Percentiles rank a stretch among this genome's conserved stretches.
These are phyloP conservation scores for Schizosaccharomyces osmophilus DNA, from an alignment of 805 yeast genomes.

Conservation along the genomic window DNA sequence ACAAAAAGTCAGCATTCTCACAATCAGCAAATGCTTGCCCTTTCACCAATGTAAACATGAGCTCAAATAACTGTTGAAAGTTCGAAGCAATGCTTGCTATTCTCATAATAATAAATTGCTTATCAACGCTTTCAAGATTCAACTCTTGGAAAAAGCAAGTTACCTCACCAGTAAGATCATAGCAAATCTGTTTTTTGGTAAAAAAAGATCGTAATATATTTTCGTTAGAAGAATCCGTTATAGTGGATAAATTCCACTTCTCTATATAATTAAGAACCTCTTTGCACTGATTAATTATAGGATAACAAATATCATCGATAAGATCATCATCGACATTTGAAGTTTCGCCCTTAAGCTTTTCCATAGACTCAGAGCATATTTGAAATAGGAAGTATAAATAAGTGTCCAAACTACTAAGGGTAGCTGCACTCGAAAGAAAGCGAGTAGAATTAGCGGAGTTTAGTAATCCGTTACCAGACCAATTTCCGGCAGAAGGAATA, in stretches of 20 bases:
- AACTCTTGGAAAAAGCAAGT: neutral
- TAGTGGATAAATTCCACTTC: no score
- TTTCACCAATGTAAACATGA: neutral
- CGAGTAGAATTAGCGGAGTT: neutral
- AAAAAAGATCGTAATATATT: neutral
- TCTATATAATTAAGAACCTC: constrained; percentile 18
- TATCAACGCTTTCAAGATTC: neutral
- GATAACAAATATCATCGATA: constrained; percentile 21
- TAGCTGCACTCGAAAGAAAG: neutral
- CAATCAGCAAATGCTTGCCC: no score
- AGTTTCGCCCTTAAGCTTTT: no score
- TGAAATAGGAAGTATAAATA: no score
- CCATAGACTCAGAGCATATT: no score
- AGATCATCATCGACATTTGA: neutral
- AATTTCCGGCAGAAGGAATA: neutral
- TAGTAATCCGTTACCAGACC: neutral
- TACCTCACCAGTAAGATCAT: neutral
- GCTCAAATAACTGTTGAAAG: neutral
- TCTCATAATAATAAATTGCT: neutral
- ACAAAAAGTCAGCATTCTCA: no score
- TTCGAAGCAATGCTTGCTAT: neutral
- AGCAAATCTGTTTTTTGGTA: neutral
- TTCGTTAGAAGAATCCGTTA: neutral
- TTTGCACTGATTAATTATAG: constrained; percentile 28
- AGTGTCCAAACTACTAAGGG: no score